Evolutionary conservation across 306 rosid genomes (phyloP).

Genomic region (Boehmeria nivea): DNA sequence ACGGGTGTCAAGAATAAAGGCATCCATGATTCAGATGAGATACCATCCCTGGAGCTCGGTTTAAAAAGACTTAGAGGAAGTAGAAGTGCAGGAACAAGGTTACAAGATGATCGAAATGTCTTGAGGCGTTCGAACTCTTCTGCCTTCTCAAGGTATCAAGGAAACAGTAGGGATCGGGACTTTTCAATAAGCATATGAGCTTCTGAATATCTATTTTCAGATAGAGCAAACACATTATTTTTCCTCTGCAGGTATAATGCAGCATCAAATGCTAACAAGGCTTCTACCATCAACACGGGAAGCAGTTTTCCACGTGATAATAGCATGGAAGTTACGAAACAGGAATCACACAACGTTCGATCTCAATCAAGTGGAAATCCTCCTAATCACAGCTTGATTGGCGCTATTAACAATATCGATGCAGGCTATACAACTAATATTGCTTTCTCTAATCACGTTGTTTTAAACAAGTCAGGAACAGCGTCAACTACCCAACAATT

Average conservation of each 20-base stretch:
- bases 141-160: conserved; percentile 73
- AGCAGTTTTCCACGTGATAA: conserved; percentile 51
- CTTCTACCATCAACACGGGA: conserved; percentile 55
- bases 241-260: conserved; percentile 52
- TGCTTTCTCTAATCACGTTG: conserved; percentile 42
- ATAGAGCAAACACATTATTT: neutral
- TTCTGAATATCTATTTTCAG: neutral
- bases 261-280: conserved; percentile 51
- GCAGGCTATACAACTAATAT: conserved; percentile 69
- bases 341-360: conserved; percentile 43
- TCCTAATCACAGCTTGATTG: conserved; percentile 59
- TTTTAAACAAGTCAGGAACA: no score
- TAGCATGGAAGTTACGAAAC: conserved; percentile 45
- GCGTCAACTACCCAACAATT: conserved; percentile 43
- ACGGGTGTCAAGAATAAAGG: conserved; percentile 40
- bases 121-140: conserved; percentile 71
- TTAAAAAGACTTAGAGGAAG: conserved; percentile 74
- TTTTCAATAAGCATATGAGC: no score
- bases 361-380: conserved; percentile 62
- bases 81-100: conserved; percentile 39
- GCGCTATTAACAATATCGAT: conserved; percentile 62
- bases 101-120: conserved; percentile 61
- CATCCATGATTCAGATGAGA: conserved; percentile 21
- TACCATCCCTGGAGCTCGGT: conserved; percentile 68
- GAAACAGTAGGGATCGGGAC: no score